Percentiles rank a stretch among this genome's conserved stretches.
phyloP scores from a whole-genome alignment of 805 yeast genomes.

The Kockiozyma suomiensis region DNA sequence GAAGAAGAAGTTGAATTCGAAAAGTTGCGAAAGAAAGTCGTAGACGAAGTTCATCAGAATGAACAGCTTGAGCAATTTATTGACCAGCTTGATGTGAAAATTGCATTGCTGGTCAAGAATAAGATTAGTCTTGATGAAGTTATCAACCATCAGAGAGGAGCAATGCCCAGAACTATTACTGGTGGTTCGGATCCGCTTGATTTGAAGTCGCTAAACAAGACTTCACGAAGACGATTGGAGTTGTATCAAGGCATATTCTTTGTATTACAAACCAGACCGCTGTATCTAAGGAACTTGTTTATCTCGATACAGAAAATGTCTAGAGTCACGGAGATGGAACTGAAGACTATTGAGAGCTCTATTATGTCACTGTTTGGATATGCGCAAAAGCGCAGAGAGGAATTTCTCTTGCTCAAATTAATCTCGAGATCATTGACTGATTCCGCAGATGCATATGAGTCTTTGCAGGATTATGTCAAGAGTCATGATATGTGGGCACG shows the following conservation, averaged over 20 bases:
- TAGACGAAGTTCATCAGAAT: conserved; percentile 68
- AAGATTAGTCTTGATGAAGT: conserved; percentile 77
- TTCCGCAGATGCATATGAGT: conserved; percentile 32
- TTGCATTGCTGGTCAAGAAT: conserved; percentile 75
- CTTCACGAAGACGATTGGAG: conserved; percentile 55
- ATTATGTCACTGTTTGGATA: conserved; percentile 43
- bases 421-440: conserved; percentile 46
- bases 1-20: conserved; percentile 74
- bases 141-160: conserved; percentile 48
- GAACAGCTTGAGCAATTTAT: conserved; percentile 73
- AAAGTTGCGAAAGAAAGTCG: conserved; percentile 65
- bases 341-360: conserved; percentile 40
- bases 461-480: conserved; percentile 35
- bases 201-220: conserved; percentile 45
- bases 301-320: conserved; percentile 39
- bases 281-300: conserved; percentile 64
- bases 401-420: conserved; percentile 62
- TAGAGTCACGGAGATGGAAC: conserved; percentile 41
- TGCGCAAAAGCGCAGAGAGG: conserved; percentile 63
- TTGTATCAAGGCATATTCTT: conserved; percentile 78
- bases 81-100: conserved; percentile 74
- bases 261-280: conserved; percentile 79
- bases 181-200: conserved; percentile 43
- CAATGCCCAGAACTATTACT: conserved; percentile 31
- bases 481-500: conserved; percentile 49